These are phyloP conservation scores for Lignosus rhinocerotis DNA, from an alignment of 1,284 basidiomycete species.

Conservation along the genomic window DNA sequence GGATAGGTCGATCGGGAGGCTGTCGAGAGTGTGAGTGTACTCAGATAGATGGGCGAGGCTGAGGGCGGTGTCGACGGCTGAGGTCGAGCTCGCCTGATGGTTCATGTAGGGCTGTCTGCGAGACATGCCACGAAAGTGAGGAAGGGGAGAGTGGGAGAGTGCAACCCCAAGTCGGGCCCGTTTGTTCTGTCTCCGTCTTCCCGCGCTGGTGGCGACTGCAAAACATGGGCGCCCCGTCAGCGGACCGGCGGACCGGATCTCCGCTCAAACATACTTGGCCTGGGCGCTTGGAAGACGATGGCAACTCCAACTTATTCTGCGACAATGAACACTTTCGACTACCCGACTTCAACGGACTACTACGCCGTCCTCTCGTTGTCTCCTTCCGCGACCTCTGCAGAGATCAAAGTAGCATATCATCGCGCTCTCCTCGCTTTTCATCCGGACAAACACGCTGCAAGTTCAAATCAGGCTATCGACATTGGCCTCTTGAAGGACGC, in stretches of 20 bases:
- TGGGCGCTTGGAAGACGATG: not conserved
- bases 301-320: not conserved
- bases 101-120: constrained; percentile 15
- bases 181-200: not conserved
- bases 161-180: not conserved
- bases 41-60: constrained; percentile 73
- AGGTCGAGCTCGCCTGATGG: constrained; percentile 21
- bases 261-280: too few species aligned
- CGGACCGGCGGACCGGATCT: not conserved
- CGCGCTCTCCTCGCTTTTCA: constrained; percentile 61
- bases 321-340: not conserved
- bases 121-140: constrained; percentile 8
- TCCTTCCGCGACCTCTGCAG: constrained; percentile 33
- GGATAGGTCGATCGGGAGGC: constrained; percentile 92
- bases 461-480: constrained; percentile 34
- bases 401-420: constrained; percentile 74
- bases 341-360: constrained; percentile 25
- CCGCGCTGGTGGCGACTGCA: not conserved
- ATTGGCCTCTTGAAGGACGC: constrained; percentile 64
- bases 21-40: constrained; percentile 91
- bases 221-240: not conserved
- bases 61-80: constrained; percentile 47
- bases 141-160: not conserved
- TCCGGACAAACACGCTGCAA: constrained; percentile 58
- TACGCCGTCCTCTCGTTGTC: constrained; percentile 37